Evolutionary conservation across 2,329 filamentous ascomycete species (phyloP).

Genomic region (Fusarium sp.): DNA sequence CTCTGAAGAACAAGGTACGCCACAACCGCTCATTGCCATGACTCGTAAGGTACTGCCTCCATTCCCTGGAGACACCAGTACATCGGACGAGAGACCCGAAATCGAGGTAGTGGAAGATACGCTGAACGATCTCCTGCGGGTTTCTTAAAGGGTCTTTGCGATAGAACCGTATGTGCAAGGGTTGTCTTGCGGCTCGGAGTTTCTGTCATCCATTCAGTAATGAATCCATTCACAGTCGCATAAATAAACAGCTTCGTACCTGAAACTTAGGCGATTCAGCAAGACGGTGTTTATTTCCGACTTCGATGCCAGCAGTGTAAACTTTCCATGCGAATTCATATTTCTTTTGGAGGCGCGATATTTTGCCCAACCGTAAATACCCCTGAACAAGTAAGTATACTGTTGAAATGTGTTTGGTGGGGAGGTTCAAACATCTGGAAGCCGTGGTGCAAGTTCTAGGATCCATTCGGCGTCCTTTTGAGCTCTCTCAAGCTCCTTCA

Average conservation of each 20-base stretch:
- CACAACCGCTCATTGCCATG: slow-evolving; percentile 44
- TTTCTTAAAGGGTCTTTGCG: slow-evolving; percentile 49
- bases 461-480: slow-evolving; percentile 54
- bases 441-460: slow-evolving; percentile 52
- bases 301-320: slow-evolving; percentile 52
- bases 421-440: slow-evolving; percentile 49
- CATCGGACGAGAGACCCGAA: slow-evolving; percentile 47
- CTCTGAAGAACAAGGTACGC: slow-evolving; percentile 45
- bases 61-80: slow-evolving; percentile 46
- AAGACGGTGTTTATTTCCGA: slow-evolving; percentile 41
- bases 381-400: slow-evolving; percentile 44
- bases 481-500: slow-evolving; percentile 50
- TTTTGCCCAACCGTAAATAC: slow-evolving; percentile 54
- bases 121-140: slow-evolving; percentile 49
- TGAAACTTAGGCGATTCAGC: slow-evolving; percentile 46
- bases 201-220: slow-evolving; percentile 41
- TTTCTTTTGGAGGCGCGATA: slow-evolving; percentile 50
- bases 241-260: slow-evolving; percentile 30
- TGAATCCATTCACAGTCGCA: not conserved
- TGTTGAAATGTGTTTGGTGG: not conserved
- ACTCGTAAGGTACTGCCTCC: slow-evolving; percentile 45
- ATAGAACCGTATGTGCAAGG: slow-evolving; percentile 47
- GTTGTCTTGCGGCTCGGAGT: slow-evolving; percentile 47
- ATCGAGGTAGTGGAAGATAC: slow-evolving; percentile 49
- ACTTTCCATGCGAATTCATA: slow-evolving; percentile 52